A percentile compares a stretch with the other conserved stretches of the same genome.
Conservation (phyloP, 2,329 filamentous ascomycete genomes). For the Pseudogymnoascus sp. region DNA sequence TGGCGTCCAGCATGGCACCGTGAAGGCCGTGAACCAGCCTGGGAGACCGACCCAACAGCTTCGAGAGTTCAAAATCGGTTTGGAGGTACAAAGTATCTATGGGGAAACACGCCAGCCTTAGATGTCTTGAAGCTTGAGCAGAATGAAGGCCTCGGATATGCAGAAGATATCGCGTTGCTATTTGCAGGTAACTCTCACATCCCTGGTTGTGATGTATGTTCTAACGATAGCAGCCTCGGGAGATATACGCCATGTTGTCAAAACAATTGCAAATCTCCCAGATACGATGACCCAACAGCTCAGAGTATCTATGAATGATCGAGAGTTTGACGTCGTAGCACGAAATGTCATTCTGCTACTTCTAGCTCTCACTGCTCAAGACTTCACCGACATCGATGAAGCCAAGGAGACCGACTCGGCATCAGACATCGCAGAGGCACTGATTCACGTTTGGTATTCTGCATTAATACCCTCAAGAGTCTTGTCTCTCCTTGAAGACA, state of each 20-base stretch:
- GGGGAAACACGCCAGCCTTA: conserved; percentile 18
- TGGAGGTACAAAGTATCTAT: conserved; percentile 15
- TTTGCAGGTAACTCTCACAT: conserved; percentile 15
- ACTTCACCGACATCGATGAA: background rate
- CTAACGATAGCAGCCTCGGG: conserved; percentile 15
- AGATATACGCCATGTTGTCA: conserved; percentile 17
- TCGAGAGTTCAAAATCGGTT: conserved; percentile 3
- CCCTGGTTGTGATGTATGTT: background rate
- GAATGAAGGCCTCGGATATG: conserved; percentile 16
- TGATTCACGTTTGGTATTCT: conserved; percentile 17
- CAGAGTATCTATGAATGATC: conserved; percentile 16
- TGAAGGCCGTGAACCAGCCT: conserved; percentile 13
- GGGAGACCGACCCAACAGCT: background rate
- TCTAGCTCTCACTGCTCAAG: conserved; percentile 12
- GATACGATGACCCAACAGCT: conserved; percentile 5
- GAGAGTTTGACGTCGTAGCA: conserved; percentile 18
- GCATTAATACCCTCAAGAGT: conserved; percentile 9
- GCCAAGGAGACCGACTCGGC: background rate
- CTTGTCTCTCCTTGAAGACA: background rate
- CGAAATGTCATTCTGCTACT: conserved; percentile 17
- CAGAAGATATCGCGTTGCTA: conserved; percentile 13
- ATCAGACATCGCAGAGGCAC: background rate
- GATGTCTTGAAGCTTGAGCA: conserved; percentile 15
- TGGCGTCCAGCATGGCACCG: conserved; percentile 14
- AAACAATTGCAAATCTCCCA: conserved; percentile 15